Conservation (phyloP, 148 eudicot species). For the Rhododendron kiyosumense region DNA sequence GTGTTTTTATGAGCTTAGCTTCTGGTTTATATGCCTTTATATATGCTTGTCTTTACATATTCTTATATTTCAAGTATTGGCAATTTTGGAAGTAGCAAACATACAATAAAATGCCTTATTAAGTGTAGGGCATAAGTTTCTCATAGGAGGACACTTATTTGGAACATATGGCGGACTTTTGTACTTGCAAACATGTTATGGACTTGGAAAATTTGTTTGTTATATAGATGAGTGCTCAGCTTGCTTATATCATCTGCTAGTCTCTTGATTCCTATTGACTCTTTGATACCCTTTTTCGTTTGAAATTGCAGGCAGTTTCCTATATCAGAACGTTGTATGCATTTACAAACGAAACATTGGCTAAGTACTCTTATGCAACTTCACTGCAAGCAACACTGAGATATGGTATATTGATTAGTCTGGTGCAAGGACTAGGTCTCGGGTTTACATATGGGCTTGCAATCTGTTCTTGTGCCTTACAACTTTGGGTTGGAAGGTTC, state of each 20-base stretch:
- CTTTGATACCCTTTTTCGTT: background rate
- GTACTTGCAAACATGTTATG: background rate
- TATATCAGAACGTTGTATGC: conserved; percentile 77
- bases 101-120: background rate
- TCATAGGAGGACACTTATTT: background rate
- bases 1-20: background rate
- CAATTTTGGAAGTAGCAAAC: background rate
- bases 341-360: conserved; percentile 93
- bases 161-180: background rate
- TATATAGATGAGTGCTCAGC: background rate
- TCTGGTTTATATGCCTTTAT: background rate
- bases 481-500: conserved; percentile 96
- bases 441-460: conserved; percentile 99
- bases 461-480: conserved; percentile 96
- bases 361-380: conserved; percentile 96
- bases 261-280: conserved; percentile 3
- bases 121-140: background rate
- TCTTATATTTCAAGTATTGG: background rate
- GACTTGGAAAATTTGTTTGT: background rate
- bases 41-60: background rate
- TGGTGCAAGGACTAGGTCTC: conserved; percentile 98
- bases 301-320: conserved; percentile 70
- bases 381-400: conserved; percentile 94
- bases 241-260: background rate
- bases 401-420: conserved; percentile 97